These are phyloP conservation scores for Eimeria falciformis DNA, from an alignment of 169 alveolate species.

Conservation along the genomic window DNA sequence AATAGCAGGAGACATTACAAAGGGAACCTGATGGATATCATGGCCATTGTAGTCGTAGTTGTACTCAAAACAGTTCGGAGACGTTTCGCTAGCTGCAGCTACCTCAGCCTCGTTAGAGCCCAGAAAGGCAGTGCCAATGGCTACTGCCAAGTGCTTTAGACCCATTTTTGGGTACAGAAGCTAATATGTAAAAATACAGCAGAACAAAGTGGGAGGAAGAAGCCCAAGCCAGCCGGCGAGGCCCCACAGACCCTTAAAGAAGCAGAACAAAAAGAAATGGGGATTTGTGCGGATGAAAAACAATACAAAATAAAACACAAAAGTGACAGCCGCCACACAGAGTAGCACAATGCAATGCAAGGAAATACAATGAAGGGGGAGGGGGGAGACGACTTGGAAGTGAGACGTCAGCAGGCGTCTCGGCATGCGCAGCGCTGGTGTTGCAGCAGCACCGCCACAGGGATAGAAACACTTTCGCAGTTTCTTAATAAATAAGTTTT, in stretches of 20 bases:
- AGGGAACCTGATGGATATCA: background rate
- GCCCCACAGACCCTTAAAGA: background rate
- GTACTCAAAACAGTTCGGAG: conserved; percentile 49
- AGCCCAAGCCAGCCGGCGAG: too few species aligned
- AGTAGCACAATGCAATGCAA: background rate
- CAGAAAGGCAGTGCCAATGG: background rate
- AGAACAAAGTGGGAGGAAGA: too few species aligned
- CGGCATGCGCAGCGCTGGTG: too few species aligned
- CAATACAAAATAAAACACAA: background rate
- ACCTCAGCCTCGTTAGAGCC: background rate
- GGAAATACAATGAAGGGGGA: background rate
- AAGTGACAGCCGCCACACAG: background rate
- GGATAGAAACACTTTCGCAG: too few species aligned
- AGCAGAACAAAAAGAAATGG: too few species aligned
- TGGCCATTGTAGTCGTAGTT: conserved; percentile 19
- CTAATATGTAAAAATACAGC: background rate
- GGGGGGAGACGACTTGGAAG: background rate
- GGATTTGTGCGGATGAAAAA: background rate
- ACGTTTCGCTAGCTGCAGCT: background rate
- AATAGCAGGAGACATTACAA: background rate
- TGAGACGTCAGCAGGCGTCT: background rate
- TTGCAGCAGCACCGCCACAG: too few species aligned
- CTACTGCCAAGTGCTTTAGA: background rate
- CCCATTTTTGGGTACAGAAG: background rate
- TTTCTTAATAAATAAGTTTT: too few species aligned